Base-by-base conservation (phyloP, 805 yeast genomes). In the Candida michaelii region DNA sequence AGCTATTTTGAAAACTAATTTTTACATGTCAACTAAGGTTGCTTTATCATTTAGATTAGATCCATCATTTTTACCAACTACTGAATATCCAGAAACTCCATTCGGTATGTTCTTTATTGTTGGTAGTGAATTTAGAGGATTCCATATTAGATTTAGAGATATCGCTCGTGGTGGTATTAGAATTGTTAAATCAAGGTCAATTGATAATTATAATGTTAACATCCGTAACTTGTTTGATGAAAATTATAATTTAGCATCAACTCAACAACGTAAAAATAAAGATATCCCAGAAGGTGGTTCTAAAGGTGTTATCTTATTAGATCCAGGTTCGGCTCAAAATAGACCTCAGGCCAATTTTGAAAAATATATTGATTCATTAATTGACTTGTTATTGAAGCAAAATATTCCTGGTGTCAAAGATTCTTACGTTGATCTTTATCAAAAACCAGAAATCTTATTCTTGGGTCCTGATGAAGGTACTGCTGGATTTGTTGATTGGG, bases 401-500 rank as follows among this genome's bases (percentile, higher is more conserved):
- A 59, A 69, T 56, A 71, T 81, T 45, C 89, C 89, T 40, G 89
- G 91, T 34, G 77, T 82, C 50, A 83, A 88, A 69, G 95, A 85
- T 56, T 72, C 80, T 43, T 84, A 89, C 60, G 90, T 91, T 40
- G 98, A 91, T 62, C 72, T 87, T 44, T 83, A 88, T 62, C 79
- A 80, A 44, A 77, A 85, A 58, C 88, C 86, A 38, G 99, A 91
- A 73, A 91, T 93, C 55, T 71, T 93, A 54, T 91, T 88, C 65
- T 85, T 91, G 83, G 99, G 99, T 42, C 99, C 99, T n/a, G 99
- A 91, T 69, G 99, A 91, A 74, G 95, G 96, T 63, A 90, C 98
- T 40, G 98, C 99, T 15, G 85, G 84, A 17, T 83, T 86, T 58
- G 96, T 89, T 40, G 90, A 93, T 65, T 91, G 98, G 98, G 98